These are phyloP conservation scores for Bruguiera hainesii DNA, from an alignment of 441 rosid species.

Conservation along the genomic window DNA sequence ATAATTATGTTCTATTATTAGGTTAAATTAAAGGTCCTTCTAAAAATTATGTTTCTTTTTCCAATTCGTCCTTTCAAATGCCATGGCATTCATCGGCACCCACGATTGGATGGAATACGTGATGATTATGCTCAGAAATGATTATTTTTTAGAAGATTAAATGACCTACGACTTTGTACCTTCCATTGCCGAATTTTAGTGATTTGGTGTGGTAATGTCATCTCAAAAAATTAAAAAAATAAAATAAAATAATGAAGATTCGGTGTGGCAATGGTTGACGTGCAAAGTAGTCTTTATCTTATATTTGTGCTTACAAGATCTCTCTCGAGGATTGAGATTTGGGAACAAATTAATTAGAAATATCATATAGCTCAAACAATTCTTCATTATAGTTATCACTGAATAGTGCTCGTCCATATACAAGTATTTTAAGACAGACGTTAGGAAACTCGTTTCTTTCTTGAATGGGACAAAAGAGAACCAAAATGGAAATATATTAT, in stretches of 20 bases:
- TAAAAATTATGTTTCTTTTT: background rate
- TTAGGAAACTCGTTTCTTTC: background rate
- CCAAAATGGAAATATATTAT: background rate
- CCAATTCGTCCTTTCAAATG: constrained; percentile 4
- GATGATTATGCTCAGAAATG: background rate
- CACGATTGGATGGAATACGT: constrained; percentile 18
- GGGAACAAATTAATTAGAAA: too few species aligned
- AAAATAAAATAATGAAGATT: too few species aligned
- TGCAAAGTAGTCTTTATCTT: too few species aligned
- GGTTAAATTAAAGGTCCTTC: background rate
- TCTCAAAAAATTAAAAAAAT: too few species aligned
- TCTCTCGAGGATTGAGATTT: too few species aligned
- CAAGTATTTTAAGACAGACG: background rate
- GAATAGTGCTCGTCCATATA: too few species aligned
- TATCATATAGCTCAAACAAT: too few species aligned
- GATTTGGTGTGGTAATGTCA: too few species aligned
- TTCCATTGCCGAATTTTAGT: constrained; percentile 6
- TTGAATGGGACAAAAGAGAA: background rate
- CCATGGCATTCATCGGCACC: background rate
- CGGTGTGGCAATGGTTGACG: too few species aligned
- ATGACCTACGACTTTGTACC: constrained; percentile 12
- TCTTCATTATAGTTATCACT: too few species aligned
- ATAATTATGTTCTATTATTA: too few species aligned
- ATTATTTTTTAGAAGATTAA: background rate
- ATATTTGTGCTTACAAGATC: too few species aligned